phyloP scores from a whole-genome alignment of 768 basidiomycete genomes.

The Pleurotus ostreatus region DNA sequence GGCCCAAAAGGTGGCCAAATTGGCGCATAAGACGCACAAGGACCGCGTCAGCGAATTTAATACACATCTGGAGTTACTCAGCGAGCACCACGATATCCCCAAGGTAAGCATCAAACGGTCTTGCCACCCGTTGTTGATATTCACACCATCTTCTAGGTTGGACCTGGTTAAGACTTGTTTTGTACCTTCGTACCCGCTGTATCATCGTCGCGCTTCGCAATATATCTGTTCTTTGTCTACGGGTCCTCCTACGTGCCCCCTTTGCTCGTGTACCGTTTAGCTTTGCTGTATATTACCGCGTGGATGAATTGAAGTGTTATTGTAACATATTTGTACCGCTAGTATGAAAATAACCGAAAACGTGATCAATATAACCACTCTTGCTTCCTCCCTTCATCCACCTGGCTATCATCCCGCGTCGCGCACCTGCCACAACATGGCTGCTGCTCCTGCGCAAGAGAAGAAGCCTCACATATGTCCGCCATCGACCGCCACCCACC shows the following conservation, averaged over 20 bases:
- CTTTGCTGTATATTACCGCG: slow-evolving; percentile 1
- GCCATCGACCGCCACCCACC: slow-evolving; percentile 65
- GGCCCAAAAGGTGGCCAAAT: slow-evolving; percentile 64
- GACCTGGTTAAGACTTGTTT: slow-evolving; percentile 66
- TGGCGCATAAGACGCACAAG: slow-evolving; percentile 87
- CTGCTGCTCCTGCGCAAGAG: slow-evolving; percentile 22
- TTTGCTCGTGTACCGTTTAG: background rate
- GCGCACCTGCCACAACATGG: slow-evolving; percentile 35
- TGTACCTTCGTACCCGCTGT: slow-evolving; percentile 4
- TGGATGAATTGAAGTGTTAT: slow-evolving; percentile 19
- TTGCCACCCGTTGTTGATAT: background rate
- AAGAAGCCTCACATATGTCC: slow-evolving; percentile 49
- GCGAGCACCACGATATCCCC: slow-evolving; percentile 94
- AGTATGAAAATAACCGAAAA: slow-evolving; percentile 32
- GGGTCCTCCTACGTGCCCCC: slow-evolving; percentile 7
- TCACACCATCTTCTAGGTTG: slow-evolving; percentile 50
- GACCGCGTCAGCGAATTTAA: slow-evolving; percentile 93
- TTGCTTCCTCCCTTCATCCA: slow-evolving; percentile 27
- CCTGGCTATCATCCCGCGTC: slow-evolving; percentile 26
- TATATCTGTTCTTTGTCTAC: background rate
- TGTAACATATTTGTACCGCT: slow-evolving; percentile 52
- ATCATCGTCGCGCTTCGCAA: background rate
- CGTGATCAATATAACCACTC: slow-evolving; percentile 24
- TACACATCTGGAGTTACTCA: slow-evolving; percentile 75
- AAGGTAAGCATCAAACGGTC: slow-evolving; percentile 48